These are phyloP conservation scores for Takakia lepidozioides DNA, from an alignment of 225 moss, liverwort and hornwort species.

Conservation along the genomic window DNA sequence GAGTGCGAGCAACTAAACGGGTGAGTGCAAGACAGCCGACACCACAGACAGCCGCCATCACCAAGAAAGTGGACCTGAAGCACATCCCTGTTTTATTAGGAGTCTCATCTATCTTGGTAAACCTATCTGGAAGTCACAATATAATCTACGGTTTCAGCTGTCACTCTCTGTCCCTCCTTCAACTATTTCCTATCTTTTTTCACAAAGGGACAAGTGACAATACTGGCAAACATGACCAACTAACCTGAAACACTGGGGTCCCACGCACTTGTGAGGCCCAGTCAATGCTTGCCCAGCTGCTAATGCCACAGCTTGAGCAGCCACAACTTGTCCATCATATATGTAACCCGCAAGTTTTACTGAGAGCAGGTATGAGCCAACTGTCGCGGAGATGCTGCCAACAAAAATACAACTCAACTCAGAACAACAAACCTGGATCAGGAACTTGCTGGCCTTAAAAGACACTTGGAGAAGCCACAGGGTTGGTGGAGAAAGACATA, in stretches of 20 bases:
- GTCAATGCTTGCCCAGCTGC: constrained; percentile 41
- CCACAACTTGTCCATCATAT: constrained; percentile 76
- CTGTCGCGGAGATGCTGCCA: constrained; percentile 78
- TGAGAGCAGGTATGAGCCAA: constrained; percentile 91
- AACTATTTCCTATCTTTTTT: too few species aligned
- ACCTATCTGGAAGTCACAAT: too few species aligned
- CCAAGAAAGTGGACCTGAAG: constrained; percentile 70
- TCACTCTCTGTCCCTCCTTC: too few species aligned
- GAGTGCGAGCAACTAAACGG: constrained; percentile 65
- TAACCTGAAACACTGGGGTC: constrained; percentile 84
- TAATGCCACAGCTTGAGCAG: constrained; percentile 54
- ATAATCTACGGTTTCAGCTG: too few species aligned
- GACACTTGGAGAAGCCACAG: too few species aligned
- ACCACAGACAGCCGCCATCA: constrained; percentile 86
- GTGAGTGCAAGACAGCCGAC: constrained; percentile 69
- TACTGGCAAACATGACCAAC: constrained; percentile 1
- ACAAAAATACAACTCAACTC: constrained; percentile 4
- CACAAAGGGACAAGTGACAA: too few species aligned
- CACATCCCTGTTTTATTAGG: background rate
- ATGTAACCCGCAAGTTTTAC: constrained; percentile 92
- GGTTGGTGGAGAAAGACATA: background rate
- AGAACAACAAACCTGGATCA: too few species aligned
- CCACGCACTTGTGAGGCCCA: constrained; percentile 69
- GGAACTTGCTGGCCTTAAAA: too few species aligned
- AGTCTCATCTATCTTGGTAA: too few species aligned